Evolutionary conservation across 768 basidiomycete species (phyloP).

Genomic region (Collybia mongolica): DNA sequence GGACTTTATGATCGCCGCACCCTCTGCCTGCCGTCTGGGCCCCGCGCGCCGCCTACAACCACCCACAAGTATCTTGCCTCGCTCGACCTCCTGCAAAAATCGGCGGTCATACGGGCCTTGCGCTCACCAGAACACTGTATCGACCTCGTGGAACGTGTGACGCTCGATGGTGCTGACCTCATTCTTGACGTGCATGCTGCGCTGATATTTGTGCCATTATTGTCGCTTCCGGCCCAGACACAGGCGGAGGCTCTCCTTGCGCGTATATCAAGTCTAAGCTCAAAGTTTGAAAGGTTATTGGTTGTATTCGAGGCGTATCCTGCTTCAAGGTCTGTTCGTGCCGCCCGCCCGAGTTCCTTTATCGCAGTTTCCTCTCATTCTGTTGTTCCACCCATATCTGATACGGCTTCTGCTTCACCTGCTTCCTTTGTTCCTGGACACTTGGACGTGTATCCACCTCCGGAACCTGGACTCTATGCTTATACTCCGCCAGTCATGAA

Average conservation of each 20-base stretch:
- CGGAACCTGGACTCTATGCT: constrained; percentile 33
- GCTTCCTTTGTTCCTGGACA: background rate
- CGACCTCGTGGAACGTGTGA: constrained; percentile 63
- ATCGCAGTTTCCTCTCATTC: background rate
- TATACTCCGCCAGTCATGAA: constrained; percentile 70
- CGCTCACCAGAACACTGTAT: constrained; percentile 42
- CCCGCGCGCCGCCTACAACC: constrained; percentile 25
- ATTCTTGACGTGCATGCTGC: constrained; percentile 65
- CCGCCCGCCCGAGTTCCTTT: constrained; percentile 10
- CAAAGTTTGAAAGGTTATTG: constrained; percentile 54
- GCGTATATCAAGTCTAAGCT: constrained; percentile 54
- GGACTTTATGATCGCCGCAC: constrained; percentile 46
- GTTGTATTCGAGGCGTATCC: constrained; percentile 72
- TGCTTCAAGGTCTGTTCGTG: constrained; percentile 33
- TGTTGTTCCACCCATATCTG: too few species aligned
- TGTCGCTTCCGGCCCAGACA: constrained; percentile 41
- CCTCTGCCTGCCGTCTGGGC: constrained; percentile 33
- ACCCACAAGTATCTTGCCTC: constrained; percentile 70
- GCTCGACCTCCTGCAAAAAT: constrained; percentile 66
- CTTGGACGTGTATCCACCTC: background rate
- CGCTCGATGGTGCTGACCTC: constrained; percentile 60
- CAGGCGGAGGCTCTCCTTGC: constrained; percentile 42
- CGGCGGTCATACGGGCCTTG: constrained; percentile 53
- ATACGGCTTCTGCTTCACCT: too few species aligned
- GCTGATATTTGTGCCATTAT: constrained; percentile 47